These are phyloP conservation scores for Sanghuangporus weigelae DNA, from an alignment of 1,284 basidiomycete genomes.

Conservation along the genomic window DNA sequence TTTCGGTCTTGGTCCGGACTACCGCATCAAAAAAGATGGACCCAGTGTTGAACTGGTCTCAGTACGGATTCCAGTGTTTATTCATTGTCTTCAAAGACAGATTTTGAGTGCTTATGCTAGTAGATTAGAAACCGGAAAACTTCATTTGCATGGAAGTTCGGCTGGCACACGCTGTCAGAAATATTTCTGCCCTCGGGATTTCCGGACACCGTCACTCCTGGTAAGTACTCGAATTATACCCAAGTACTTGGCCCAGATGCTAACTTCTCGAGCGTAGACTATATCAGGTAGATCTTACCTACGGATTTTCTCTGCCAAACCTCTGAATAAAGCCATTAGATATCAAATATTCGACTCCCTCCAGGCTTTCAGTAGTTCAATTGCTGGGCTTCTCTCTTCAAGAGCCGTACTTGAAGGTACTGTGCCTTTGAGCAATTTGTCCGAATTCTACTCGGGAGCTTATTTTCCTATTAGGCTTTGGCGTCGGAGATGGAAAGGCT, in stretches of 20 bases:
- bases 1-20: background rate
- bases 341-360: slow-evolving; percentile 63
- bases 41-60: background rate
- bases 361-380: slow-evolving; percentile 64
- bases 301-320: slow-evolving; percentile 21
- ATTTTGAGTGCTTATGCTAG: background rate
- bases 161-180: slow-evolving; percentile 23
- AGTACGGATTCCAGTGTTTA: background rate
- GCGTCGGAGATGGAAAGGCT: slow-evolving; percentile 60
- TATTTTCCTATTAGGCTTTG: slow-evolving; percentile 41
- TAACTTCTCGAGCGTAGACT: slow-evolving; percentile 18
- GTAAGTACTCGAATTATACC: slow-evolving; percentile 27
- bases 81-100: background rate
- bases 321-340: slow-evolving; percentile 33
- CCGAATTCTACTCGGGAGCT: background rate
- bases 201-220: slow-evolving; percentile 53
- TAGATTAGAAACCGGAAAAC: background rate
- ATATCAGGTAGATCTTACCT: background rate
- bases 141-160: background rate
- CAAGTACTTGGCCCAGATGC: background rate
- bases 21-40: background rate
- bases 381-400: slow-evolving; percentile 57
- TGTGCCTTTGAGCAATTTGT: background rate
- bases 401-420: slow-evolving; percentile 64
- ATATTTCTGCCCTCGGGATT: slow-evolving; percentile 60